Evolutionary conservation across 1,139 yeast species (phyloP), one percentile per base, ranked within the genome.

Genomic region (Trichomonascaceae sp.): DNA sequence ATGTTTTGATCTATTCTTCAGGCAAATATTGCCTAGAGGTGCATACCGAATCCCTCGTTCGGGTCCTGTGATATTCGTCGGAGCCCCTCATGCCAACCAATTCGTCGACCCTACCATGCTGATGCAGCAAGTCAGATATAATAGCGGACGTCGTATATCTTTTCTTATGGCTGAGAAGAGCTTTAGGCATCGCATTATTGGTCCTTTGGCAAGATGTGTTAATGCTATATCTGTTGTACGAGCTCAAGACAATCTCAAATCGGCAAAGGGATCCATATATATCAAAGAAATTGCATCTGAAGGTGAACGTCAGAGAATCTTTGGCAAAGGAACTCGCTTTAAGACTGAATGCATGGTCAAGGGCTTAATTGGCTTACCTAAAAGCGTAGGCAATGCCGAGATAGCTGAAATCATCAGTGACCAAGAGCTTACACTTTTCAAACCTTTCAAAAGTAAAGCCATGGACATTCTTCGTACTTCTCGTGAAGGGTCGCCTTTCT

Each of bases 21-120:
- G 98, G 59, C 96, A 91, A 66, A 87, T 91, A 60, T 77, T 91
- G 57, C 85, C 96, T 3, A 78, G 99, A 58, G 97, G 97, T 2
- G 95, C 96, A 0, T 91, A 84, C 73, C 77, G 91, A 54, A 80
- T 93, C 55, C 98, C 99, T 2, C 76, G 80, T 45, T 68, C 77
- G 10, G 97, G 96, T 0, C 95, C 98, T 0, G 83, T 90, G 20
- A 90, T 93, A 55, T 88, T 93, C 66, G 98, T 93, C 47, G 98
- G 95, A 1, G 99, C 97, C 8, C 98, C 98, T 8, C 99, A 91
- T 73, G 96, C 96, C 39, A 93, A 91, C 70, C 99, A 91, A 69
- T 93, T 93, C 64, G 95, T 91, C 43, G 99, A 93, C 66, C 96
- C 97, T 0, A 78, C 89, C 55, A 78, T 90, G 53, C 75, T 93